A percentile compares a stretch with the other conserved stretches of the same genome.
Evolutionary conservation across 2,329 filamentous ascomycete genomes (phyloP).

Genomic region (Colletotrichum sp.): DNA sequence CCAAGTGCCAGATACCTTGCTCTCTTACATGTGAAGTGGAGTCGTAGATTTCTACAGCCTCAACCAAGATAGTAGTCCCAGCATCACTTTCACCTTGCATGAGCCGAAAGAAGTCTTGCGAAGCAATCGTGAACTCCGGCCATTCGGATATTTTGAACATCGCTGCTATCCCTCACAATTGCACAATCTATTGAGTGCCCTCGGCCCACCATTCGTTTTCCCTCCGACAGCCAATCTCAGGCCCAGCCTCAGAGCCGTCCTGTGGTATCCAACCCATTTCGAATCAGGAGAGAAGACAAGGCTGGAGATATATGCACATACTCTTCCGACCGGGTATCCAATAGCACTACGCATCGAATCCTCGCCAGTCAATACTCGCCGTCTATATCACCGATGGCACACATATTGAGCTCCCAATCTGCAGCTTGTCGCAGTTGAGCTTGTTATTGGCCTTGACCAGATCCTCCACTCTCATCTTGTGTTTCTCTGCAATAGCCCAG

Average conservation of each 20-base stretch:
- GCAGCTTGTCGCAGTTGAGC: constrained; percentile 52
- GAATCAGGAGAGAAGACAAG: neutral
- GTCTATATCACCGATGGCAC: constrained; percentile 34
- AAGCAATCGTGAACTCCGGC: neutral
- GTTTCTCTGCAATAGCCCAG: constrained; percentile 53
- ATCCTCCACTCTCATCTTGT: constrained; percentile 48
- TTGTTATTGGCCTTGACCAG: constrained; percentile 49
- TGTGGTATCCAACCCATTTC: neutral
- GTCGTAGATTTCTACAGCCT: neutral
- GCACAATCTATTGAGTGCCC: neutral
- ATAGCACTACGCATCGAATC: neutral
- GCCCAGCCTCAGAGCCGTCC: neutral
- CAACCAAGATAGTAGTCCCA: neutral
- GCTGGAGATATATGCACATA: neutral
- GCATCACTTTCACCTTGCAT: neutral
- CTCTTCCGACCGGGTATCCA: neutral
- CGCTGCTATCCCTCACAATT: neutral
- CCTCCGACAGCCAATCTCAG: neutral
- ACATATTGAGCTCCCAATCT: constrained; percentile 48
- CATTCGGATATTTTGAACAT: neutral
- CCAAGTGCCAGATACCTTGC: neutral
- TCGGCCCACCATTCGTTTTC: neutral
- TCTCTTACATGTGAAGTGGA: neutral
- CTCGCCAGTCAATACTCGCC: neutral
- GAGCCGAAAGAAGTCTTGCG: neutral